Evolutionary conservation across 2,329 filamentous ascomycete species (phyloP).

Genomic region (Fusarium sterilihyphosum): DNA sequence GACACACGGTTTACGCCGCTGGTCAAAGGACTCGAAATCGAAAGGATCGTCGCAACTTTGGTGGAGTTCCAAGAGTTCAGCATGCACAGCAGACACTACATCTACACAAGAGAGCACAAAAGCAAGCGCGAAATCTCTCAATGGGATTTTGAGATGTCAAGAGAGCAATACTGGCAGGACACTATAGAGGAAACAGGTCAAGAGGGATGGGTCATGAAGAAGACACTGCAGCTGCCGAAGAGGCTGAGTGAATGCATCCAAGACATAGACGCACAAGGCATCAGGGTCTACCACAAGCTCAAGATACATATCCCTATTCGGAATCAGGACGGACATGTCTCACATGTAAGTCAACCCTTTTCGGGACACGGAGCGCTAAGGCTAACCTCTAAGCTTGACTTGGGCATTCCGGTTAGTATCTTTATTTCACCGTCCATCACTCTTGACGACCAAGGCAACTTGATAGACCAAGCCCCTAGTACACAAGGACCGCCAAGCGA

Average conservation of each 20-base stretch:
- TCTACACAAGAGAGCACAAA: slow-evolving; percentile 66
- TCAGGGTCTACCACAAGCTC: slow-evolving; percentile 91
- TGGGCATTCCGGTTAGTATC: slow-evolving; percentile 87
- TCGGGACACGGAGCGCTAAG: rapidly evolving
- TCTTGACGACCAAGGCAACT: slow-evolving; percentile 83
- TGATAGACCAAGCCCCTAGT: slow-evolving; percentile 67
- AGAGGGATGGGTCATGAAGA: slow-evolving; percentile 71
- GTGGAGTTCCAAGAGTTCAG: slow-evolving; percentile 79
- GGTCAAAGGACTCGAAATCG: slow-evolving; percentile 85
- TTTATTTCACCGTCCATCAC: slow-evolving; percentile 95
- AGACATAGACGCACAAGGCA: slow-evolving; percentile 85
- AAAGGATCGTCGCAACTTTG: slow-evolving; percentile 79
- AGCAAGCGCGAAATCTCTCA: slow-evolving; percentile 68
- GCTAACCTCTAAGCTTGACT: slow-evolving; percentile 69
- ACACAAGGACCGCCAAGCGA: slow-evolving; percentile 61
- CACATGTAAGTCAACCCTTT: slow-evolving; percentile 68
- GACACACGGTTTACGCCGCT: slow-evolving; percentile 88
- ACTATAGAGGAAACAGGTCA: slow-evolving; percentile 73
- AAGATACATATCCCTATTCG: slow-evolving; percentile 88
- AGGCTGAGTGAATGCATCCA: slow-evolving; percentile 84
- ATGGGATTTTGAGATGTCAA: slow-evolving; percentile 65
- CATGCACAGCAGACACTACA: slow-evolving; percentile 56
- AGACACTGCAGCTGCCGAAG: slow-evolving; percentile 76
- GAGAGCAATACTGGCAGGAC: slow-evolving; percentile 72
- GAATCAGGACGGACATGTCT: slow-evolving; percentile 93